Evolutionary conservation across 2,329 filamentous ascomycete genomes (phyloP).

Genomic region (Aspergillus fumigatus): DNA sequence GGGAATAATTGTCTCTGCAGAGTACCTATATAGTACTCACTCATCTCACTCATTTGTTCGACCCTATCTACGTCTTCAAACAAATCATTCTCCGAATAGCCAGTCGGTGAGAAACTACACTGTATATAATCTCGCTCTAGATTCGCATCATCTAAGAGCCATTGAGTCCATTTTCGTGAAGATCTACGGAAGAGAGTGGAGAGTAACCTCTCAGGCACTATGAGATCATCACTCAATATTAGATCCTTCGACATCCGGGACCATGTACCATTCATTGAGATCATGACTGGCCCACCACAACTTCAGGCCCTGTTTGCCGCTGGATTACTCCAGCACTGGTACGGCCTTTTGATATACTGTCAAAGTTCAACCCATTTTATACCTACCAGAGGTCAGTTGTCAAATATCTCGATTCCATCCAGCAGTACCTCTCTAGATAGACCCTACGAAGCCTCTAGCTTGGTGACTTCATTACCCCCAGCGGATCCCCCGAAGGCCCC

Average conservation of each 20-base stretch:
- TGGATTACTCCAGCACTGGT: background rate
- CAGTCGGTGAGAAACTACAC: too few species aligned
- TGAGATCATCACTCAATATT: background rate
- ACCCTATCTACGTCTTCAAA: background rate
- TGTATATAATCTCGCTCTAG: too few species aligned
- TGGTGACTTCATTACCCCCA: slow-evolving; percentile 14
- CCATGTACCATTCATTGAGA: background rate
- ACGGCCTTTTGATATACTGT: background rate
- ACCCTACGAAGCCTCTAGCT: background rate
- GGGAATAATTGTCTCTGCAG: too few species aligned
- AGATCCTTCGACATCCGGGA: background rate
- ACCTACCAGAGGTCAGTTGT: background rate
- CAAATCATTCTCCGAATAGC: background rate
- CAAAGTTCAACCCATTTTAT: background rate
- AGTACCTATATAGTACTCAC: too few species aligned
- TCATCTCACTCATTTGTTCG: background rate
- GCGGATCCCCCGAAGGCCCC: slow-evolving; percentile 7
- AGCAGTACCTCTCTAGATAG: too few species aligned
- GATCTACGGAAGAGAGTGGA: background rate
- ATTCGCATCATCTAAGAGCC: background rate
- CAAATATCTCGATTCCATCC: too few species aligned
- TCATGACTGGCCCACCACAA: background rate
- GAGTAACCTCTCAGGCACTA: background rate
- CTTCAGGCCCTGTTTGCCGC: background rate
- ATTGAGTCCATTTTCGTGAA: background rate